These are phyloP conservation scores for Pachysandra terminalis DNA, from an alignment of 164 flowering plant genomes.

Conservation along the genomic window DNA sequence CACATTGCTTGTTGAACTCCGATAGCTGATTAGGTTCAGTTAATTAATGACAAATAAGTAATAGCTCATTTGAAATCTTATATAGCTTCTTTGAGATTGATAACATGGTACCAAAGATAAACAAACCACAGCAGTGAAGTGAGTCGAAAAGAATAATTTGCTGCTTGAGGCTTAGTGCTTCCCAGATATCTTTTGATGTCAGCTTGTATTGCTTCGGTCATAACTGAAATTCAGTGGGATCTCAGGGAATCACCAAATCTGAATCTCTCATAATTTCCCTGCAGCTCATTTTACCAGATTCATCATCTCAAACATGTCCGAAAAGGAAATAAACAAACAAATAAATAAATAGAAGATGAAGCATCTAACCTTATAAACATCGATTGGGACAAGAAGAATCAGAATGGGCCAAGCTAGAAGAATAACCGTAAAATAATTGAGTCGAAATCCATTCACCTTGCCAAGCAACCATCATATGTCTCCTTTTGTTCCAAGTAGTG, in stretches of 20 bases:
- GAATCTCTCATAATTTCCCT: too few relatives aligned
- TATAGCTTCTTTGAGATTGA: conserved; percentile 2
- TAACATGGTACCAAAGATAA: not conserved
- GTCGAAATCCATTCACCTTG: not conserved
- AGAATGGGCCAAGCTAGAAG: not conserved
- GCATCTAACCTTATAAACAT: not conserved
- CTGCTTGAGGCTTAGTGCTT: not conserved
- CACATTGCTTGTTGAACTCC: not conserved
- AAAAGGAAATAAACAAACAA: too few relatives aligned
- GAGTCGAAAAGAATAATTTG: not conserved
- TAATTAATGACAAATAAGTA: not conserved
- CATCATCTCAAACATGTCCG: not conserved
- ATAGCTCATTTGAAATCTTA: not conserved
- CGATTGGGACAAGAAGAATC: not conserved
- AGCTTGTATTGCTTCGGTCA: not conserved
- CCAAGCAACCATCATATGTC: not conserved
- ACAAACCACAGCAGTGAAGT: not conserved
- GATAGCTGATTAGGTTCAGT: not conserved
- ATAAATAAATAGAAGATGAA: not conserved
- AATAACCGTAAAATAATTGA: not conserved
- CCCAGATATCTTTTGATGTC: not conserved
- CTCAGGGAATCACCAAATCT: not conserved
- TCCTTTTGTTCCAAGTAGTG: not conserved
- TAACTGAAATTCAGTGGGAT: not conserved
- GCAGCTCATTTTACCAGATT: not conserved